A percentile compares a stretch with the other conserved stretches of the same genome.
These are phyloP conservation scores for Oryza meridionalis DNA, from an alignment of 176 grass and related monocot genomes.

Conservation along the genomic window DNA sequence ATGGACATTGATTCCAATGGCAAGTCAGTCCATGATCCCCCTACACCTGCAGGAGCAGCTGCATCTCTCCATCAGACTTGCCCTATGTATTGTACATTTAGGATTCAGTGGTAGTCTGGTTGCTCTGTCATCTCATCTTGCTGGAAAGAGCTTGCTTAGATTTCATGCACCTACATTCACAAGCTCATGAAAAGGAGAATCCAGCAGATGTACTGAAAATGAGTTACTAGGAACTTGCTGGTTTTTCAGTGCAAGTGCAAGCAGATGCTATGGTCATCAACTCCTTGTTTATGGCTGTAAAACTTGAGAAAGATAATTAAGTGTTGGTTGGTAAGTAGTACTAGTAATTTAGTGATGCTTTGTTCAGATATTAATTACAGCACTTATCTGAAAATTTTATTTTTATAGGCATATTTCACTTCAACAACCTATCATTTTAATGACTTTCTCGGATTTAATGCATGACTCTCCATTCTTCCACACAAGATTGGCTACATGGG, in stretches of 20 bases:
- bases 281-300: neutral
- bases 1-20: neutral
- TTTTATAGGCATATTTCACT: too few relatives aligned
- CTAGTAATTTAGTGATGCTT: neutral
- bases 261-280: neutral
- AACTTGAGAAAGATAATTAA: neutral
- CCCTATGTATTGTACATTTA: neutral
- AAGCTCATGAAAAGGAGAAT: neutral
- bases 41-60: conserved; percentile 4
- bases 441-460: too few relatives aligned
- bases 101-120: neutral
- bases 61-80: neutral
- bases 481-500: too few relatives aligned
- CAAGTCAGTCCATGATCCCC: conserved; percentile 9
- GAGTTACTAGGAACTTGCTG: neutral
- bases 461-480: too few relatives aligned
- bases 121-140: neutral
- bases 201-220: neutral
- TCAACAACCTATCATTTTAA: too few relatives aligned
- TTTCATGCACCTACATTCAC: neutral
- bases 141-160: conserved; percentile 2
- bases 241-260: neutral
- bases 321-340: neutral
- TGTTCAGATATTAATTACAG: neutral
- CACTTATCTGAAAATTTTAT: too few relatives aligned